phyloP scores from a whole-genome alignment of 495 filamentous ascomycete genomes.

The Neurospora sp. region DNA sequence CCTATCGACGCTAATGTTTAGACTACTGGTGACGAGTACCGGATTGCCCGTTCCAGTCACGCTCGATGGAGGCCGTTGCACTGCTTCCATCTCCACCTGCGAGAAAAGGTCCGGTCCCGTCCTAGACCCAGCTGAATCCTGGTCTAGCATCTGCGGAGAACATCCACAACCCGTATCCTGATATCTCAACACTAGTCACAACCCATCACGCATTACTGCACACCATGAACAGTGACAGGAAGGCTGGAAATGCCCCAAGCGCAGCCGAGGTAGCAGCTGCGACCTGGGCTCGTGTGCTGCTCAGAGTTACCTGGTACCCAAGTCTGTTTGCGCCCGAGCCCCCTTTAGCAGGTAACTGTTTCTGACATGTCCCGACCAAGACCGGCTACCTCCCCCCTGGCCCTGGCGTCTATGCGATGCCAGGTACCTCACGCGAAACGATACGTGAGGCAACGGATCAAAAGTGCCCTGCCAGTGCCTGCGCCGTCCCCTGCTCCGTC shows the following conservation, averaged over 20 bases:
- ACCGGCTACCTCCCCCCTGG: constrained; percentile 9
- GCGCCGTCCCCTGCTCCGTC: neutral
- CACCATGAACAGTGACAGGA: neutral
- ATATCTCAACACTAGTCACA: neutral
- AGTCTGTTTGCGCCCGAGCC: constrained; percentile 18
- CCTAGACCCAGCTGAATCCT: neutral
- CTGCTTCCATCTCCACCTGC: neutral
- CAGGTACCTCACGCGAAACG: constrained; percentile 13
- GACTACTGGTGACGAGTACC: neutral
- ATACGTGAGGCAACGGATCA: constrained; percentile 9
- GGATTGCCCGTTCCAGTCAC: neutral
- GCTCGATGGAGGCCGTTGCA: neutral
- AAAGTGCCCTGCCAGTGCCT: constrained; percentile 2
- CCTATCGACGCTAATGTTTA: neutral
- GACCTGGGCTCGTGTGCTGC: neutral
- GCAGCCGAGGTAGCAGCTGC: neutral
- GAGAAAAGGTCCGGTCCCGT: too few species aligned
- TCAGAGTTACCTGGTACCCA: neutral
- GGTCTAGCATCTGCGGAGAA: neutral
- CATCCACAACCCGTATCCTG: neutral
- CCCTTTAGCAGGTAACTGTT: constrained; percentile 8
- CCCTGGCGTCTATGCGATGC: constrained; percentile 1
- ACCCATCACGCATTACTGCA: neutral
- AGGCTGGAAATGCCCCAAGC: neutral
- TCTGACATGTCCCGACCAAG: constrained; percentile 12